These are phyloP conservation scores for Blattamonas nauphoetae DNA, from an alignment of 78 protist genomes.

Conservation along the genomic window DNA sequence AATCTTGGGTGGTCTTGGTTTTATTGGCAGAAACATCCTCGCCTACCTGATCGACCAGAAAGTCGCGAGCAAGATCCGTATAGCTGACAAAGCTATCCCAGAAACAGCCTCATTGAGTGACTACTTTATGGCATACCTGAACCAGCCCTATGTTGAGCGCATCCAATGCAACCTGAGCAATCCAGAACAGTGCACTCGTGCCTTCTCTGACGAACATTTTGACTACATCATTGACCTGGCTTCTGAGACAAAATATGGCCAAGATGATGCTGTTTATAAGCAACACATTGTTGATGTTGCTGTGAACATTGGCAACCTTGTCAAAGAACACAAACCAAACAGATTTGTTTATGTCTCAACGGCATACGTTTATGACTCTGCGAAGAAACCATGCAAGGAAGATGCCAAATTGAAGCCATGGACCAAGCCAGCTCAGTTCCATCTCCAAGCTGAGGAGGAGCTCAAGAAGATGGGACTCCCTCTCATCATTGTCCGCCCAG, in stretches of 20 bases:
- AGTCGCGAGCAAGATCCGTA: neutral
- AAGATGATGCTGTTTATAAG: constrained; percentile 57
- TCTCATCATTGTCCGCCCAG: constrained; percentile 69
- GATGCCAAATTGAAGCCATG: constrained; percentile 58
- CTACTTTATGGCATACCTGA: constrained; percentile 39
- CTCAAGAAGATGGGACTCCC: constrained; percentile 21
- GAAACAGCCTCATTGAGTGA: constrained; percentile 52
- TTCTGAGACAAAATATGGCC: constrained; percentile 75
- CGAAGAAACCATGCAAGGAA: constrained; percentile 55
- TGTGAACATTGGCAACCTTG: constrained; percentile 40
- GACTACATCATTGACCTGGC: constrained; percentile 75
- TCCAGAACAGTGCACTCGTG: neutral
- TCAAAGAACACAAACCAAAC: constrained; percentile 43
- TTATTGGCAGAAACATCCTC: constrained; percentile 5
- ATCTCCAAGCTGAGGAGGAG: constrained; percentile 63
- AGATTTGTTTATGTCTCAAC: constrained; percentile 77
- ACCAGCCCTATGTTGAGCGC: constrained; percentile 47
- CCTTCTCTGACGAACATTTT: constrained; percentile 41
- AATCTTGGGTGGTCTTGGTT: constrained; percentile 5
- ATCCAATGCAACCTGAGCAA: constrained; percentile 60
- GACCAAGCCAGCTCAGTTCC: constrained; percentile 54
- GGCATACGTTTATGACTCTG: constrained; percentile 65
- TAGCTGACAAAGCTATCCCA: constrained; percentile 40
- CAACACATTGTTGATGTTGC: constrained; percentile 44
- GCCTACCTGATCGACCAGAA: constrained; percentile 3